Base-by-base conservation (phyloP, 176 grass and related monocot genomes). In the Bothriochloa decipiens region DNA sequence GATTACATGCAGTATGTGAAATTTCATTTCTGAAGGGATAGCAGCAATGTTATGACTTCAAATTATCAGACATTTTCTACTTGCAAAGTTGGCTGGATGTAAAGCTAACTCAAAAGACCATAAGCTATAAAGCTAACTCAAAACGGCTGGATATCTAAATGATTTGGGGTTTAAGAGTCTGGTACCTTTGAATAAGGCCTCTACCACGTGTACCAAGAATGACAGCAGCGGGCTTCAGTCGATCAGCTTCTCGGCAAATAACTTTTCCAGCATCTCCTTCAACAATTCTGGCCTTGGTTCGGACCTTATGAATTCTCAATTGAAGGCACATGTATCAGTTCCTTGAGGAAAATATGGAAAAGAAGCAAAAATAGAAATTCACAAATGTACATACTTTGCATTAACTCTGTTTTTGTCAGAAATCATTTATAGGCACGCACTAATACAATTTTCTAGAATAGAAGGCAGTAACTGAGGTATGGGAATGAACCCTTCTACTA, bases 171-270 rank as follows among this genome's bases (percentile, higher is more conserved):
- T 71, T 62, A 68, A 57, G 53, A 79, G 57, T 28, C 15, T 1
- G 13, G 45, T 86, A 97, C 92, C 92, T 92, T 82, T 92, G 84
- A 81, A 97, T 68, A 55, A 92, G 77, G 46, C 81, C 43, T 82
- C 92, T 92, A 65, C 95, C 92, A 70, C 88, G 88, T 45, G 95
- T 94, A 35, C 95, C 95, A 90, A 97, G 68, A 84, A 97, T 79
- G 55, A 97, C 90, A 6, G 92, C 92, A 77, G 92, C 92, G 49
- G 92, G 95, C 67, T 93, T 97, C 52, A 97, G 36, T 68, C 66
- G 82, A 29, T 97, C 95, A 6, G 90, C 90, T 84, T 94, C 92
- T 77, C 25, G 47, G 79, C 95, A 97, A 72, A 97, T 95, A 79
- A 87, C 87, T 77, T 90, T 93, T 57, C 90, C 92, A 68, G 95